Evolutionary conservation across 331 rosid species (phyloP), one percentile per base, ranked within the genome.

Genomic region (Malus hybrid): DNA sequence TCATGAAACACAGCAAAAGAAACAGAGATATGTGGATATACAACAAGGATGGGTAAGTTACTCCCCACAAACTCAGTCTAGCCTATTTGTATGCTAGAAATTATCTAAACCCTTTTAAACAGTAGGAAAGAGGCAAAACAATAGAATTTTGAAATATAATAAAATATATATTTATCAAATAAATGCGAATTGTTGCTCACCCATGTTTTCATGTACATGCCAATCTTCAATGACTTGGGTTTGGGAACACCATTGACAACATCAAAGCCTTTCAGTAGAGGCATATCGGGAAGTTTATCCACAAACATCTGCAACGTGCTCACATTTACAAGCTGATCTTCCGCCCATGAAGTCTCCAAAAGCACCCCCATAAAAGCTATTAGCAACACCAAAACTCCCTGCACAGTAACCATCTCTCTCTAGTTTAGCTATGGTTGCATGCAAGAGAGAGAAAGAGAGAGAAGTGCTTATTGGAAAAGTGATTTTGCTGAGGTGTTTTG

Each of bases 161-260:
- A 48, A 48, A 48, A 48, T 16, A 5, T 48, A 48, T 48, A 48
- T 48, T 0, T 20, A 19, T 2, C 18, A 57, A 67, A 27, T 5
- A 36, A 20, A 12, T 14, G 15, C 4, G 10, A 39, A 64, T 64
- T 64, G 29, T 57, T 20, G 15, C 28, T 61, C 70, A 93, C 98
- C 98, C 97, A 91, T 69, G 85, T 86, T 73, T 85, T 93, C 80
- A 63, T 44, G 91, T 85, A 93, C 97, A 93, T 93, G 80, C 98
- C 93, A 64, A 93, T 89, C n/a, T 78, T 48, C 22, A 93, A 80
- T 57, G 84, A 71, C 52, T 79, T 85, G 29, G 98, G 67, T 76
- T 81, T 83, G 72, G 90, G 89, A 42, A 79, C 69, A 29, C 91
- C 91, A 79, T 75, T 2, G 0, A 39, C 74, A 50, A 72, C n/a